Evolutionary conservation across 306 rosid species (phyloP).

Genomic region (Medicago truncatula): DNA sequence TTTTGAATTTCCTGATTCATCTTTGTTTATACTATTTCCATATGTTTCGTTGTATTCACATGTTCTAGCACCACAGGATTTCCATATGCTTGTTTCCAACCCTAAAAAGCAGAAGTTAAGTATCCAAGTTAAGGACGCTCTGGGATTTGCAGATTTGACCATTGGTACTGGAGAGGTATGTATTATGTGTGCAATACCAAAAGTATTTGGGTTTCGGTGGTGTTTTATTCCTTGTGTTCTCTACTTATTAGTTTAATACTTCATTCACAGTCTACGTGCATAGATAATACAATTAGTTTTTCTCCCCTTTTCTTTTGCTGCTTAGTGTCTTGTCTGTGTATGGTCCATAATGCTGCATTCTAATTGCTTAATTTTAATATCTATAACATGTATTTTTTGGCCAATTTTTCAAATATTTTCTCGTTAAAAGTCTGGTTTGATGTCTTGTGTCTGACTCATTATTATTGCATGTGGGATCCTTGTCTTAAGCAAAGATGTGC

Average conservation of each 20-base stretch:
- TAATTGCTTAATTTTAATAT: conserved; percentile 12
- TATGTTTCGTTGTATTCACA: conserved; percentile 25
- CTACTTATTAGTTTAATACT: conserved; percentile 6
- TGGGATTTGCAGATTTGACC: conserved; percentile 81
- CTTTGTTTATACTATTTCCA: conserved; percentile 17
- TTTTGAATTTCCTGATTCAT: conserved; percentile 32
- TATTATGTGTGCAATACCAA: conserved; percentile 8
- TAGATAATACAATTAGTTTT: conserved; percentile 9
- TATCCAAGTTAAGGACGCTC: conserved; percentile 88
- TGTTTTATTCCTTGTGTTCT: conserved; percentile 21
- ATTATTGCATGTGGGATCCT: background rate
- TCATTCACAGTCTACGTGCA: conserved; percentile 5
- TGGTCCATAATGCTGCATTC: background rate
- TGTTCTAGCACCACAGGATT: conserved; percentile 73
- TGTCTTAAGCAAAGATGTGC: too few relatives aligned
- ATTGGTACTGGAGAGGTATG: conserved; percentile 91
- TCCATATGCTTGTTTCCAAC: conserved; percentile 87
- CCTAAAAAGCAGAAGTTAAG: conserved; percentile 81
- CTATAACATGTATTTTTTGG: background rate
- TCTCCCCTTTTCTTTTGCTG: background rate
- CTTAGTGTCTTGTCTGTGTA: background rate
- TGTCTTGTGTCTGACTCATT: background rate
- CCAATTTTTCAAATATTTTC: background rate
- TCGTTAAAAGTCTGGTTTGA: background rate
- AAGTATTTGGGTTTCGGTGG: background rate